Conservation (phyloP, 73 alveolate species). For the Symbiodinium pilosum region DNA sequence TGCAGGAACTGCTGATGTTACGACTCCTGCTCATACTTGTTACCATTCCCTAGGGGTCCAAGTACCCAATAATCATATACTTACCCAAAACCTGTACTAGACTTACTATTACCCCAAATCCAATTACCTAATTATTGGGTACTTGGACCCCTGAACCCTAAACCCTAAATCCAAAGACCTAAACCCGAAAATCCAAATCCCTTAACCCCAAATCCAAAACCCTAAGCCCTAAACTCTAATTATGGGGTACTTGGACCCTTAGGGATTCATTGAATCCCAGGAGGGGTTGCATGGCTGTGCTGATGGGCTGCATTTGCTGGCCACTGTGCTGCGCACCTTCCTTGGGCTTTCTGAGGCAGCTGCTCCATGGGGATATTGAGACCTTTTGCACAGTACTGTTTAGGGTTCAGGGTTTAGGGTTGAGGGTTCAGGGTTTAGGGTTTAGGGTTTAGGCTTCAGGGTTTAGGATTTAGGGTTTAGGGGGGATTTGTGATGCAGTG, state of each 20-base stretch:
- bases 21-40: too few species aligned
- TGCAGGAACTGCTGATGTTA: too few species aligned
- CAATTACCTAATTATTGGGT: too few species aligned
- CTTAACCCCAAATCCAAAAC: neutral
- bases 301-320: conserved; percentile 88
- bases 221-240: neutral
- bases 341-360: conserved; percentile 50
- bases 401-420: neutral
- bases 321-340: conserved; percentile 66
- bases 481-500: too few species aligned
- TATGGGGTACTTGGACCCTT: too few species aligned
- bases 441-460: neutral
- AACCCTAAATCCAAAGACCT: neutral
- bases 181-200: neutral
- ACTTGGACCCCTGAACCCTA: neutral
- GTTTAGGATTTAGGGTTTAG: neutral
- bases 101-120: too few species aligned
- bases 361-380: neutral
- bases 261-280: neutral
- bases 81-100: too few species aligned
- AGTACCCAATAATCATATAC: too few species aligned
- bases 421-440: too few species aligned
- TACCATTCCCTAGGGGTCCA: too few species aligned
- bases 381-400: too few species aligned
- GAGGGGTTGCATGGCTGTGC: conserved; percentile 46